These are phyloP conservation scores for Acacia pycnantha DNA, from an alignment of 331 rosid species.

Conservation along the genomic window DNA sequence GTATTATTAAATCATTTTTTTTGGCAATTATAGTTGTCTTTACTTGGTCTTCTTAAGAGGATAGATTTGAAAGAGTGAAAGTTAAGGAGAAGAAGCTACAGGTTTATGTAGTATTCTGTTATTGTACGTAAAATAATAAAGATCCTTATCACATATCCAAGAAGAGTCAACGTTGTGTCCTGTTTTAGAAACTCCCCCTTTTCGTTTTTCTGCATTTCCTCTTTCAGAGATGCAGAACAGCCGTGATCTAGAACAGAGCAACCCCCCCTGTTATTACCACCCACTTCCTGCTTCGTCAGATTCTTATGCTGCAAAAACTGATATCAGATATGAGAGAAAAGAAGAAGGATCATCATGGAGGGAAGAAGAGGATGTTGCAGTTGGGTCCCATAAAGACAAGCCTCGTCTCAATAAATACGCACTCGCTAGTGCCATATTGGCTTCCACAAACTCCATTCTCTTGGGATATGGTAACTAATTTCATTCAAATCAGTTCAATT, in stretches of 20 bases:
- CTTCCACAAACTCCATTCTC: slow-evolving; percentile 73
- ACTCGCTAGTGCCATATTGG: slow-evolving; percentile 68
- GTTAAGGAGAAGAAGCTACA: not conserved
- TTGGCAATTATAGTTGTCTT: not conserved
- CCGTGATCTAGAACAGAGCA: slow-evolving; percentile 28
- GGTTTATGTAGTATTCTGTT: not conserved
- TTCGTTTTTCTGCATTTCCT: slow-evolving; percentile 18
- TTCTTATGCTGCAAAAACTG: slow-evolving; percentile 31
- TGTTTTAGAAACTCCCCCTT: not conserved
- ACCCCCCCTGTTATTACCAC: slow-evolving; percentile 22
- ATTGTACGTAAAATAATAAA: not conserved
- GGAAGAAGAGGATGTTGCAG: slow-evolving; percentile 1
- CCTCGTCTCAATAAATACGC: slow-evolving; percentile 63
- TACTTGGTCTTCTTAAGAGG: not conserved
- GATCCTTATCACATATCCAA: not conserved
- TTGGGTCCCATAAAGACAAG: slow-evolving; percentile 4
- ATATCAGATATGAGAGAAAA: not conserved
- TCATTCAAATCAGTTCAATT: not conserved
- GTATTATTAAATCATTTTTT: not conserved
- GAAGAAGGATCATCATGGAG: not conserved
- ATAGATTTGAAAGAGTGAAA: not conserved
- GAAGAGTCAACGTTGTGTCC: not conserved
- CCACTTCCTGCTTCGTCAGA: slow-evolving; percentile 50
- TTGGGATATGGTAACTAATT: slow-evolving; percentile 70
- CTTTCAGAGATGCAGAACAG: slow-evolving; percentile 18